These are phyloP conservation scores for Multifurca ochricompacta DNA, from an alignment of 768 basidiomycete species.

Conservation along the genomic window DNA sequence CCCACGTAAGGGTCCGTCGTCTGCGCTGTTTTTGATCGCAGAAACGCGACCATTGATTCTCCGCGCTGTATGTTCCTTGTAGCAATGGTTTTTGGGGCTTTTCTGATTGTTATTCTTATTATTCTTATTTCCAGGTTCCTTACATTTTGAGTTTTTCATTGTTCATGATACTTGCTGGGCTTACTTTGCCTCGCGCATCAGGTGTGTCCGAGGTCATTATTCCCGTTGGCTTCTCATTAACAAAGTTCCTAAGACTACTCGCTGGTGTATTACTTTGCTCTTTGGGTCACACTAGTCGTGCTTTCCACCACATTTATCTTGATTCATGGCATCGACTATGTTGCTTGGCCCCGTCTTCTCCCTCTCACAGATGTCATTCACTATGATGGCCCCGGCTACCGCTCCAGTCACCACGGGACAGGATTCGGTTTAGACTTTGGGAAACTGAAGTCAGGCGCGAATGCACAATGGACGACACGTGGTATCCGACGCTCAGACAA, in stretches of 20 bases:
- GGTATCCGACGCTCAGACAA: constrained; percentile 28
- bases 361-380: constrained; percentile 73
- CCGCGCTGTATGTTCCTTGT: constrained; percentile 58
- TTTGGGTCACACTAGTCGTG: constrained; percentile 66
- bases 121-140: constrained; percentile 60
- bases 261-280: constrained; percentile 71
- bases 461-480: constrained; percentile 34
- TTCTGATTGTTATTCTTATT: neutral
- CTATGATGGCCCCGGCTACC: constrained; percentile 85
- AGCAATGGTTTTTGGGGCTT: neutral
- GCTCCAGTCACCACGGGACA: constrained; percentile 68
- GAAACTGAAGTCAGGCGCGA: constrained; percentile 30
- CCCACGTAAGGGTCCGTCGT: constrained; percentile 67
- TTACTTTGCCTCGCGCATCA: constrained; percentile 81
- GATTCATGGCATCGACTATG: constrained; percentile 88
- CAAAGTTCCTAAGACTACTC: constrained; percentile 58
- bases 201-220: constrained; percentile 41
- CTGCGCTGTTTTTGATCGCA: constrained; percentile 60
- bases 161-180: constrained; percentile 81
- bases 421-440: constrained; percentile 42
- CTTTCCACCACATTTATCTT: constrained; percentile 65
- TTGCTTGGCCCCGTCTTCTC: constrained; percentile 86
- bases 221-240: constrained; percentile 3
- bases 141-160: constrained; percentile 71
- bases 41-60: constrained; percentile 78